These are phyloP conservation scores for Botryotinia narcissicola DNA, from an alignment of 2,329 filamentous ascomycete species.

Conservation along the genomic window DNA sequence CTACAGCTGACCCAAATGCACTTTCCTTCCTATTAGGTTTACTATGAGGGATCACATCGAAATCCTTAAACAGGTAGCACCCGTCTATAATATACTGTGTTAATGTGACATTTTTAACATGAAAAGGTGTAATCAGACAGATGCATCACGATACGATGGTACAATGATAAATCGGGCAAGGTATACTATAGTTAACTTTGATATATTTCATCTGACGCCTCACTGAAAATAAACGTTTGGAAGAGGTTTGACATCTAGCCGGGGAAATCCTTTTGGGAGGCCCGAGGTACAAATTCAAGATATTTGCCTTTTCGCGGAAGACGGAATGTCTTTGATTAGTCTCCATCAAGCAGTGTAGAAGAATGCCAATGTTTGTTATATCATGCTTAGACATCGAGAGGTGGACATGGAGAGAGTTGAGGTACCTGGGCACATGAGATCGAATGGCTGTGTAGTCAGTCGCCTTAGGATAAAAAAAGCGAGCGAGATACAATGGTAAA, in stretches of 20 bases:
- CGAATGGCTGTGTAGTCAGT: background rate
- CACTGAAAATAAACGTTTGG: constrained; percentile 11
- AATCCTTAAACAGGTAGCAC: background rate
- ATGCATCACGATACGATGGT: constrained; percentile 4
- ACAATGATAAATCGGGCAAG: background rate
- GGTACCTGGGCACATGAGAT: background rate
- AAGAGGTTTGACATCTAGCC: background rate
- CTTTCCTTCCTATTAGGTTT: background rate
- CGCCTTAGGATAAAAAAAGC: background rate
- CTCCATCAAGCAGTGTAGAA: background rate
- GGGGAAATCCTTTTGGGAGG: background rate
- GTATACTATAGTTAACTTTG: background rate
- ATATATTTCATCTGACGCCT: constrained; percentile 2
- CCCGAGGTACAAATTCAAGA: background rate
- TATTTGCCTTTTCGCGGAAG: constrained; percentile 15
- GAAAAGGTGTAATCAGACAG: background rate
- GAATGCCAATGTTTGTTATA: background rate
- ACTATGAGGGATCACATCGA: background rate
- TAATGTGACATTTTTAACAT: background rate
- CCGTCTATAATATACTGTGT: background rate
- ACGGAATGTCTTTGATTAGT: constrained; percentile 9
- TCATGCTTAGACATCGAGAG: background rate
- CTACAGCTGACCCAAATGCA: constrained; percentile 1
- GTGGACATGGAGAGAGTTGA: background rate
- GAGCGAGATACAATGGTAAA: background rate